Evolutionary conservation across 257 asterid genomes (phyloP), one percentile per base, ranked within the genome.

Genomic region (Solanum sejunctum): DNA sequence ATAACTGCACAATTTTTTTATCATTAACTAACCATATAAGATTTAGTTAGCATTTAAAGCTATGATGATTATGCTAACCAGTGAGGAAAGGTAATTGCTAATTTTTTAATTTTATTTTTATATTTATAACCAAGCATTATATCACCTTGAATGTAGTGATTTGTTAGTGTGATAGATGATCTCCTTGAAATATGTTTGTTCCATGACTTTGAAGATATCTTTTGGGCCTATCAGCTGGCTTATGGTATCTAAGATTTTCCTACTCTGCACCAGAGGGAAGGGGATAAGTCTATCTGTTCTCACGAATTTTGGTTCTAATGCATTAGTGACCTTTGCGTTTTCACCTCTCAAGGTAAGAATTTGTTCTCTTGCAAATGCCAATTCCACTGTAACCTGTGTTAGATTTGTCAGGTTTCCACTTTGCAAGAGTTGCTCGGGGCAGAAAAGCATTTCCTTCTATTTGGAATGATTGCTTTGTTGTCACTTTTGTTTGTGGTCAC

Each of bases 211-310:
- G 83, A 84, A 96, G 99, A 93, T 96, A 87, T 96, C 99, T 64
- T 96, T 96, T 87, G 99, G 99, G 54, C 99, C 99, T 10, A 96
- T 96, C 84, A 96, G 99, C 90, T 95, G 99, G 99, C 97, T 96
- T 12, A 96, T 96, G 99, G 99, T 96, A 79, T 95, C 99, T 6
- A 98, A 96, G 92, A 95, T 96, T 86, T 96, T 96, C 92, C 99
- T 98, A 23, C 89, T 90, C 66, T 96, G 96, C 84, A 95, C 99
- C 4, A 93, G 99, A 90, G 99, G 98, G 86, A 96, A 92, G 93
- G 98, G 99, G 85, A 96, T 95, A 75, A 96, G 99, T 90, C 98
- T 96, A 72, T 97, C 99, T 13, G 99, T 96, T 85, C 98, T 96
- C 58, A 92, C 97, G 55, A 96, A 96, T 88, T 96, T 96, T 26